Base-by-base conservation (phyloP, 2,329 filamentous ascomycete species). In the Fusarium sacchari region DNA sequence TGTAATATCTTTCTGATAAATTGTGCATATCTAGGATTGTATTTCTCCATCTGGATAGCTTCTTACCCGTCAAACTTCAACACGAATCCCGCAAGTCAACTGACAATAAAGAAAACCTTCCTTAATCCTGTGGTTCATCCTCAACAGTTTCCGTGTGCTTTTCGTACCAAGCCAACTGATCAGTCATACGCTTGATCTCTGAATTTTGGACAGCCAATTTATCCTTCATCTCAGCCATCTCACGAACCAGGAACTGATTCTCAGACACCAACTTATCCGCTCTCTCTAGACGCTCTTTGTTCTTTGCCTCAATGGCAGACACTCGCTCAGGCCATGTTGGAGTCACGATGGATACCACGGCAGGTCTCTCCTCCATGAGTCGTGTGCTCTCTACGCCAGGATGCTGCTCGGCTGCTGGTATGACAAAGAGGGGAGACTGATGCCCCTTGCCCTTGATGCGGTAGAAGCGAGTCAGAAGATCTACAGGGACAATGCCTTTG, bases 401-500 rank as follows among this genome's bases (percentile, higher is more conserved):
- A 61, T 89, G 87, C 28, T 83, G 79, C 18, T 83, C 81, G 64
- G 84, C 84, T 7, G 85, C 88, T 2, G 88, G 88, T 34, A 89
- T 80, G 13, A 90, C 79, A 74, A 89, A 90, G 65, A 90, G 80
- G 53, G 88, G 86, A 6, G 83, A 82, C 40, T 80, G 78, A 2
- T 70, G 72, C 0, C 84, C 84, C 20, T 81, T 81, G 24, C 83
- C 83, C 30, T 84, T 83, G 30, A 89, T 75, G 24, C 88, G 86
- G 76, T 87, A 88, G 78, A 86, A 90, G 7, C 88, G 82, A 30
- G 88, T 88, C 37, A 72, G 76, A 17, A 90, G 68, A 73, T 89
- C 86, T 24, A 89, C 78, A 26, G 82, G 79, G 1, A 87, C 83
- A 24, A 90, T 81, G 0, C 88, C 87, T 17, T 81, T 79, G n/a